These are phyloP conservation scores for Puccinia sorghi DNA, from an alignment of 1,284 basidiomycete species.

Conservation along the genomic window DNA sequence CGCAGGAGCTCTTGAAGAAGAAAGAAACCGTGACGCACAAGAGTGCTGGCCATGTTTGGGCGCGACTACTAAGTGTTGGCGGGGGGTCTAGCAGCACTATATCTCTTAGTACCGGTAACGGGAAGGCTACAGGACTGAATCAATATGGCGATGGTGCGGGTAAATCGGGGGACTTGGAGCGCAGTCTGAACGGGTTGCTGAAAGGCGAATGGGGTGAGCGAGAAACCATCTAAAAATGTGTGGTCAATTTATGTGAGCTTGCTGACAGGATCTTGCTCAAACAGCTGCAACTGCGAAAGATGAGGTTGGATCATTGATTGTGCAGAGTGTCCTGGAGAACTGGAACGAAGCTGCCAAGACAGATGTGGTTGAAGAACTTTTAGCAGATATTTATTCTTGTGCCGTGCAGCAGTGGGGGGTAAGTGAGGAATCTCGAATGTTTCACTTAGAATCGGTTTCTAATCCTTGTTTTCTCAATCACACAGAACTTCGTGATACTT, in stretches of 20 bases:
- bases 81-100: slow-evolving; percentile 40
- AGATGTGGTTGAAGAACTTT: slow-evolving; percentile 49
- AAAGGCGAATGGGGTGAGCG: slow-evolving; percentile 50
- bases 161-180: slow-evolving; percentile 38
- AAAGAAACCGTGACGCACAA: slow-evolving; percentile 51
- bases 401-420: slow-evolving; percentile 50
- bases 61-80: slow-evolving; percentile 43
- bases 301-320: slow-evolving; percentile 50
- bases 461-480: not conserved
- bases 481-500: slow-evolving; percentile 50
- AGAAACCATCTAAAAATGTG: not conserved
- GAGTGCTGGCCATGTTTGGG: slow-evolving; percentile 51
- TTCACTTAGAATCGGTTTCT: not conserved
- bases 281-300: slow-evolving; percentile 46
- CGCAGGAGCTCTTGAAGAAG: slow-evolving; percentile 48
- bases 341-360: slow-evolving; percentile 47
- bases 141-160: slow-evolving; percentile 47
- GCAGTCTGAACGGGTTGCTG: slow-evolving; percentile 40
- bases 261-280: not conserved
- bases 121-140: slow-evolving; percentile 37
- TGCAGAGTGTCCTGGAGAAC: slow-evolving; percentile 50
- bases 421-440: slow-evolving; percentile 21
- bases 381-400: slow-evolving; percentile 47
- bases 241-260: not conserved
- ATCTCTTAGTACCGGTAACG: slow-evolving; percentile 28